phyloP scores from a whole-genome alignment of 129 eudicot genomes.

The Dittrichia graveolens region DNA sequence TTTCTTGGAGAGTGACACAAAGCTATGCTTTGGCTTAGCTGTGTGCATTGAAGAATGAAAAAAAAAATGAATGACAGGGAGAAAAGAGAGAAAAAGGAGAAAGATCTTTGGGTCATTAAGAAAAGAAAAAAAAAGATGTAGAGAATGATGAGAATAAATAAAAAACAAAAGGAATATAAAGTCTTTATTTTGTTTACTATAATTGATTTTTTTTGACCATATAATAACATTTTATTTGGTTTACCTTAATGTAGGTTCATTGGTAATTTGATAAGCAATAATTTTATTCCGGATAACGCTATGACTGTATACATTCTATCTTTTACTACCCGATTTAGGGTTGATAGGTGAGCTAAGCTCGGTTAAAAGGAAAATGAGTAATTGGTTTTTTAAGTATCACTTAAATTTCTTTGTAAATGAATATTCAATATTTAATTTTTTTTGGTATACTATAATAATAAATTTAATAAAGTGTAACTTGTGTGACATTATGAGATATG shows the following conservation, averaged over 20 bases:
- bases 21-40: slow-evolving; percentile 22
- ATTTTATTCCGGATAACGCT: too few species aligned
- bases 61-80: slow-evolving; percentile 16
- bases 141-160: background rate
- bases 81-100: slow-evolving; percentile 14
- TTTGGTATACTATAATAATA: too few species aligned
- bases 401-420: too few species aligned
- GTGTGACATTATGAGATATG: too few species aligned
- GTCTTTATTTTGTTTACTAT: background rate
- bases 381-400: background rate
- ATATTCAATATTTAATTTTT: too few species aligned
- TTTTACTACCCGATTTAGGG: too few species aligned
- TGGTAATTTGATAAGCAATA: too few species aligned
- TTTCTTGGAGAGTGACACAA: slow-evolving; percentile 30
- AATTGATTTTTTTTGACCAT: background rate
- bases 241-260: too few species aligned
- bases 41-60: slow-evolving; percentile 24
- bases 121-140: slow-evolving; percentile 11
- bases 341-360: too few species aligned
- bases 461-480: too few species aligned
- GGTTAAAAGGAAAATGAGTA: slow-evolving; percentile 2
- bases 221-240: too few species aligned
- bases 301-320: too few species aligned
- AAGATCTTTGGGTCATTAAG: slow-evolving; percentile 20
- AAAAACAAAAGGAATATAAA: slow-evolving; percentile 15